Evolutionary conservation across 257 asterid genomes (phyloP), one percentile per base, ranked within the genome.

Genomic region (Petrea volubilis): DNA sequence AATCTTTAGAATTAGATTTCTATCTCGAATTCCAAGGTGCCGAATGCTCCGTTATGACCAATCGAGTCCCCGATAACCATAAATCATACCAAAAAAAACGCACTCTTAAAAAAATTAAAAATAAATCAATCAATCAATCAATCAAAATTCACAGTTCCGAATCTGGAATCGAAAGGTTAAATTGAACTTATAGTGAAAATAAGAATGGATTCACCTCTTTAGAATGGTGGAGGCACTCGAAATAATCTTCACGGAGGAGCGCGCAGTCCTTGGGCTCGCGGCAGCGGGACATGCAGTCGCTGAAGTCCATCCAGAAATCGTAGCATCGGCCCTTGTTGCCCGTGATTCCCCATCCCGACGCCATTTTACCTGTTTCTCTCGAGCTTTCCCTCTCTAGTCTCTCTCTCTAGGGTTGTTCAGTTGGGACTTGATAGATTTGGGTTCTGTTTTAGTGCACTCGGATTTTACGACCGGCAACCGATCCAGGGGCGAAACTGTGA

Each of bases 321-420:
- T 95, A 91, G 74, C 99, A 95, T 50, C 98, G 82, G 2, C 98
- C 98, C 77, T 92, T 91, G 90, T 90, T 95, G 67, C 99, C 99
- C 6, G 95, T 86, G 44, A 95, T 95, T 61, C 97, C 97, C 97
- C 97, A 94, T 24, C 97, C 97, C 23, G 97, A 94, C 75, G 97
- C 97, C 97, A 91, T 94, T 71, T 72, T 20, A 29, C 62, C 69
- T 58, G 49, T 50, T 66, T 65, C 7, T 51, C n/a, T 49, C 73
- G 36, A 71, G 68, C 71, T 53, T 68, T 73, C 71, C 71, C 72
- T 61, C 60, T 72, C 75, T 74, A 71, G 84, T n/a, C n/a, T n/a
- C 71, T 74, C 72, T 61, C 60, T 72, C 75, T 74, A 71, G 84
- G 75, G 78, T 62, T 66, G 59, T 65, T 52, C 73, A 36, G 51